phyloP scores from a whole-genome alignment of 2,329 filamentous ascomycete genomes.

The Lecanicillium sp. region DNA sequence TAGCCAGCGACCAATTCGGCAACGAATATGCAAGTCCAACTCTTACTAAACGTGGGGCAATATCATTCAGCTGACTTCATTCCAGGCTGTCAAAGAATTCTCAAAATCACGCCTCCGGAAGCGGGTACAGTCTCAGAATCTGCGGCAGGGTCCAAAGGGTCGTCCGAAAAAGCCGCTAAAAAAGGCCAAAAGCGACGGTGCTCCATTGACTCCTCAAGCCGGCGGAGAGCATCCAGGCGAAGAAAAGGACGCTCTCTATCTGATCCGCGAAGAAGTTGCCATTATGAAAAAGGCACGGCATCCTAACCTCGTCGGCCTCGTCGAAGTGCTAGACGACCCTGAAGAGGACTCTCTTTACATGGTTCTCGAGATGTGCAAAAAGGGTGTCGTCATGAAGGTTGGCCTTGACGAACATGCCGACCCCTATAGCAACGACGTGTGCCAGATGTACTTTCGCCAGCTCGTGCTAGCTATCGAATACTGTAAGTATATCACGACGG shows the following conservation, averaged over 20 bases:
- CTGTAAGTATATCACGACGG: constrained; percentile 40
- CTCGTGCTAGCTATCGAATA: constrained; percentile 94
- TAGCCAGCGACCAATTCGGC: constrained; percentile 83
- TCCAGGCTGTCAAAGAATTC: constrained; percentile 91
- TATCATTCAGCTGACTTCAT: constrained; percentile 10
- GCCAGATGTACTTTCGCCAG: constrained; percentile 89
- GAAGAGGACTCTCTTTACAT: constrained; percentile 95
- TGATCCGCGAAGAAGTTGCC: constrained; percentile 93
- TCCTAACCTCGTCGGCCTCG: constrained; percentile 82
- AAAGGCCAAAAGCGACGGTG: constrained; percentile 17
- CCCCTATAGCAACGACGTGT: constrained; percentile 75
- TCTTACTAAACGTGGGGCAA: no score
- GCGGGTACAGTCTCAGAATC: constrained; percentile 80
- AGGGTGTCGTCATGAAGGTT: constrained; percentile 94
- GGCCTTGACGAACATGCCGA: constrained; percentile 74
- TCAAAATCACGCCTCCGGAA: constrained; percentile 87
- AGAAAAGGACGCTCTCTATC: constrained; percentile 62
- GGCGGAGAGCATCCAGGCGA: constrained; percentile 37
- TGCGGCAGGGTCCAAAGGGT: constrained; percentile 44
- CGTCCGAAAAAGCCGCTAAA: constrained; percentile 27
- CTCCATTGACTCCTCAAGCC: constrained; percentile 18
- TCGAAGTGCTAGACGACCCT: constrained; percentile 92
- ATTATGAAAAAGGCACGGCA: constrained; percentile 99
- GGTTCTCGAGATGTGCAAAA: constrained; percentile 98
- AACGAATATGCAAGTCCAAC: constrained; percentile 79